Conservation (phyloP, 176 grass and related monocot species). For the bread wheat (Triticum aestivum) region IWGSC_CS_RefSeq_v2.1 NC_057799.1:124896080-124896579, state of each 20-base stretch:
- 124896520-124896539: background rate
- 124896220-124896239: background rate
- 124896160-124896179: background rate
- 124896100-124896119: background rate
- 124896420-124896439: background rate
- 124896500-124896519: background rate
- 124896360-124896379: background rate
- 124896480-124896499: background rate
- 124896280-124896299: background rate
- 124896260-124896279: background rate
- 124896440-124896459: no score
- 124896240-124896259: background rate
- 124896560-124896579: background rate
- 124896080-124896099: background rate
- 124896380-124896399: background rate
- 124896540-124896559: no score
- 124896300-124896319: background rate
- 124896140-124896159: background rate
- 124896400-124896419: background rate
- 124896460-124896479: background rate
- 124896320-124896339: background rate
- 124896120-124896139: background rate
- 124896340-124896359: background rate
- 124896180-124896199: background rate
- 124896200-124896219: background rate